Evolutionary conservation across 768 basidiomycete genomes (phyloP), one percentile per base, ranked within the genome.

Genomic region (Suillus subluteus): DNA sequence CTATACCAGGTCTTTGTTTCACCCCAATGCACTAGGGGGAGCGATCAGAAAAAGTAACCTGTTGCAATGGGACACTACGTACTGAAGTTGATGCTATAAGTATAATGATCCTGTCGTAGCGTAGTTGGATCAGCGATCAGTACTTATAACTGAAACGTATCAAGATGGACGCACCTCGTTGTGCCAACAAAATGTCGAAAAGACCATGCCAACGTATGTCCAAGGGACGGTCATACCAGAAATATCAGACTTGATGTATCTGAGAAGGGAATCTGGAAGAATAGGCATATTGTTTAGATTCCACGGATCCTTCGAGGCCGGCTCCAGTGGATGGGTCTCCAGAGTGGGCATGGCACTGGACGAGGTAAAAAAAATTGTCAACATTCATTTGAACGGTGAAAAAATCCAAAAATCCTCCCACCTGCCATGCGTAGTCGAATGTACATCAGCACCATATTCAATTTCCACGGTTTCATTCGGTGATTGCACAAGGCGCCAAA

Each of bases 1-100:
- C 96, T 96, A 78, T 99, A 99, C 98, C 98, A 99, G 0, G 97
- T 99, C 83, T 99, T 99, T 41, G 97, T 97, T 76, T 98, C 97
- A 37, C 98, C 98, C 94, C 95, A 98, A 76, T 98, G 96, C 92
- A 97, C 95, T 96, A 69, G 38, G 69, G 67, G 66, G 68, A 58
- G 63, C 68, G 46, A 35, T 61, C 55, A 69, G 66, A 70, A 65
- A 72, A n/a, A 41, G 3, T 62, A 55, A 40, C 12, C 26, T 64
- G 62, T 66, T 70, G 43, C 52, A 61, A 66, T 64, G n/a, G 63
- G 62, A 67, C 67, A 69, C 62, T 37, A 68, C 94, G 75, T 79
- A 95, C 94, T 94, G 79, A 88, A 96, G 77, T 96, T 95, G 74
- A 98, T 88, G 77, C 94, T 96, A 77, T 96, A 98, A 13, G 97